Conservation (phyloP, 352 stramenopile genomes). For the Phytophthora melonis region DNA sequence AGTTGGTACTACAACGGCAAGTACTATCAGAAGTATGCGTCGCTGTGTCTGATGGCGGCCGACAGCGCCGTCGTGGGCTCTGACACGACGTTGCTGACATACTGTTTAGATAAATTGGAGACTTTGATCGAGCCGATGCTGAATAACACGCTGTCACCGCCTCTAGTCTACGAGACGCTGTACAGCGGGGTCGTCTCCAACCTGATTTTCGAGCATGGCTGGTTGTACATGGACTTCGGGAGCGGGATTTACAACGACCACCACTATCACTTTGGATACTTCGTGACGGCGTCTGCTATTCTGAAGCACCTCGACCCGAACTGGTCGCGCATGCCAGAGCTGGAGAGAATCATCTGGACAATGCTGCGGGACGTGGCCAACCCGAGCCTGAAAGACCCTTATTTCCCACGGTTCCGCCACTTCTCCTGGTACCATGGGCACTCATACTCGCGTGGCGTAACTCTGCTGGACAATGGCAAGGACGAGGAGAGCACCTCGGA, state of each 20-base stretch:
- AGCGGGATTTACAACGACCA: slow-evolving; percentile 88
- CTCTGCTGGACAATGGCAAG: slow-evolving; percentile 68
- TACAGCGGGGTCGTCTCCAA: slow-evolving; percentile 68
- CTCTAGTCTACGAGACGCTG: slow-evolving; percentile 73
- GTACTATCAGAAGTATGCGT: slow-evolving; percentile 83
- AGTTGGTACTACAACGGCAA: slow-evolving; percentile 88
- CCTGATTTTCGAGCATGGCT: slow-evolving; percentile 54
- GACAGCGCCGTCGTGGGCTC: slow-evolving; percentile 55
- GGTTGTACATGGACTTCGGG: slow-evolving; percentile 74
- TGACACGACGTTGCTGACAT: slow-evolving; percentile 54
- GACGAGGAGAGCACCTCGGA: slow-evolving; percentile 82
- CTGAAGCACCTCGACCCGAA: slow-evolving; percentile 68
- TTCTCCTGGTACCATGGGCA: slow-evolving; percentile 85
- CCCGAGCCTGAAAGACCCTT: slow-evolving; percentile 53
- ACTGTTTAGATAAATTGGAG: slow-evolving; percentile 70
- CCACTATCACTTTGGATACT: slow-evolving; percentile 88
- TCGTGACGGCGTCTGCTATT: slow-evolving; percentile 69
- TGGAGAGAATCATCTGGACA: slow-evolving; percentile 69
- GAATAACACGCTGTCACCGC: slow-evolving; percentile 57
- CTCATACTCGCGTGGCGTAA: slow-evolving; percentile 78
- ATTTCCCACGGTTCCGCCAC: slow-evolving; percentile 77
- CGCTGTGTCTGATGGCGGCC: slow-evolving; percentile 74
- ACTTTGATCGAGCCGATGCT: slow-evolving; percentile 64
- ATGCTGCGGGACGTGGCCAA: slow-evolving; percentile 82
- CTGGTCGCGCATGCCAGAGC: slow-evolving; percentile 59